Evolutionary conservation across 1,139 yeast genomes (phyloP).

Genomic region (Geotrichum carabidarum): DNA sequence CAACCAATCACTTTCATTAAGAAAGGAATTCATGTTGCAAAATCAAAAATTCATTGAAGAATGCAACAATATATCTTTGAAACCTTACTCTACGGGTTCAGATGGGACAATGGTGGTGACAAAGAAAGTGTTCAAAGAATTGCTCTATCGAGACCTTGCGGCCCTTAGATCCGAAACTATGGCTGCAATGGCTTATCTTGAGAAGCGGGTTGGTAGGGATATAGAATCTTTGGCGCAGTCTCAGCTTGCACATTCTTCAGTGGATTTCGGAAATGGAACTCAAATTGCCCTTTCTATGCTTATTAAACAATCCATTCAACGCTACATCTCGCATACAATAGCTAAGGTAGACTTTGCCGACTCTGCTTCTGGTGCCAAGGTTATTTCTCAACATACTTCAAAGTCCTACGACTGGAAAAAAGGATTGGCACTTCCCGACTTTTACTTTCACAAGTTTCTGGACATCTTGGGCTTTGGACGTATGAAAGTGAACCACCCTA

Average conservation of each 20-base stretch:
- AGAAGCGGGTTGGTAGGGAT: not conserved
- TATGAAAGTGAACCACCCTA: slow-evolving; percentile 27
- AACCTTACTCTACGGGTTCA: not conserved
- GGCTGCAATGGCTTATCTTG: slow-evolving; percentile 2
- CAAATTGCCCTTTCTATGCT: slow-evolving; percentile 2
- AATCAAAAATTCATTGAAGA: slow-evolving; percentile 12
- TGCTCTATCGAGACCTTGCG: slow-evolving; percentile 11
- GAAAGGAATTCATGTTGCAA: slow-evolving; percentile 11
- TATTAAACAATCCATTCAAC: slow-evolving; percentile 14
- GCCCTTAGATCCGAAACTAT: slow-evolving; percentile 12
- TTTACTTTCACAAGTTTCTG: slow-evolving; percentile 21
- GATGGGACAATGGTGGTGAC: slow-evolving; percentile 11
- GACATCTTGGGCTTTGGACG: slow-evolving; percentile 28
- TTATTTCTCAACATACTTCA: slow-evolving; percentile 31
- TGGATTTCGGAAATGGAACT: not conserved
- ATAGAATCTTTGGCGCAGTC: not conserved
- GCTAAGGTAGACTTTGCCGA: slow-evolving; percentile 34
- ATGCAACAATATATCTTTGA: slow-evolving; percentile 1
- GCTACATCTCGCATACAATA: slow-evolving; percentile 15
- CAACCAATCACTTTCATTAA: not conserved
- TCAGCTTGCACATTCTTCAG: not conserved
- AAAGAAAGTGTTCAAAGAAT: slow-evolving; percentile 13
- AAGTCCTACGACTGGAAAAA: slow-evolving; percentile 27
- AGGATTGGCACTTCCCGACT: slow-evolving; percentile 18
- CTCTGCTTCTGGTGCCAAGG: slow-evolving; percentile 31